Evolutionary conservation across 2,329 filamentous ascomycete species (phyloP), one percentile per base, ranked within the genome.

Genomic region (Diaporthe sp.): DNA sequence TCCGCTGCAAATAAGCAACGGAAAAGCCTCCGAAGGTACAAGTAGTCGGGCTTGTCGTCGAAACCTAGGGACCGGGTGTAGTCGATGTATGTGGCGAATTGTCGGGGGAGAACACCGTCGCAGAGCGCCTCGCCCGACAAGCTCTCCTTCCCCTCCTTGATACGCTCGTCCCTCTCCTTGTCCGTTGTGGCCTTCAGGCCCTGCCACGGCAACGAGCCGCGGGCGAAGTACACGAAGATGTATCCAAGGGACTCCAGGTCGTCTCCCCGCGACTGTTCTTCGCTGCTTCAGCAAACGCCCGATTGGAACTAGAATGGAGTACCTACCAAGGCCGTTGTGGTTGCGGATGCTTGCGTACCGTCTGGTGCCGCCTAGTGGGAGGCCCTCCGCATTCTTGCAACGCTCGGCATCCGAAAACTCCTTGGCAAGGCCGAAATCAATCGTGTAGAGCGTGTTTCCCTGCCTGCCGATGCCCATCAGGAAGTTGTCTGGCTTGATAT

Each of bases 141-240:
- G 17, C 96, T 98, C 96, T 98, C 98, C 94, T 99, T 99, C 93
- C 98, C 98, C 90, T 98, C 96, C 96, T 98, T 98, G 87, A 99
- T 98, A 78, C 4, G 42, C 12, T n/a, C n/a, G n/a, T 44, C 19
- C 42, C 42, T 13, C 42, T 44, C 12, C 6, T 44, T 13, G 42
- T 44, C 42, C 42, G 42, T 13, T 7, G 42, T 3, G 6, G 6
- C 42, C 12, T 44, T 44, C 42, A n/a, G n/a, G n/a, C n/a, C n/a
- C n/a, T n/a, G n/a, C n/a, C n/a, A n/a, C n/a, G n/a, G n/a, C n/a
- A n/a, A n/a, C n/a, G n/a, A n/a, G n/a, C n/a, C n/a, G n/a, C n/a
- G n/a, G n/a, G n/a, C n/a, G n/a, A n/a, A n/a, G n/a, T n/a, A n/a
- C n/a, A n/a, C n/a, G n/a, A n/a, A n/a, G n/a, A n/a, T n/a, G n/a